These are phyloP conservation scores for Leccinellum albellum DNA, from an alignment of 768 basidiomycete species.

Conservation along the genomic window DNA sequence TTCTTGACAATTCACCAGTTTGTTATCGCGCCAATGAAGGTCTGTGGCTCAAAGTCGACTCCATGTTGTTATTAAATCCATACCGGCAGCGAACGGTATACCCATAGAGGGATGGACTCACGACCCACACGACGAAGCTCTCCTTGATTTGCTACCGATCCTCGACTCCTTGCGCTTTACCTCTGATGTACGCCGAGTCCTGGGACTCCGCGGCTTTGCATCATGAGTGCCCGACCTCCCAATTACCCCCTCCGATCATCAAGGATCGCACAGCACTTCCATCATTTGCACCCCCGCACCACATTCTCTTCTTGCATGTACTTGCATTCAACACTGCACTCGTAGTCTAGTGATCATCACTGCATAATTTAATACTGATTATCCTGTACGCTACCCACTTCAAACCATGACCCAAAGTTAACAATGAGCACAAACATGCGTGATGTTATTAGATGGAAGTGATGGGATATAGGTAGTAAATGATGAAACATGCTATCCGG, in stretches of 20 bases:
- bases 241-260: conserved; percentile 5
- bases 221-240: conserved; percentile 23
- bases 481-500: conserved; percentile 21
- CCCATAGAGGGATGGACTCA: conserved; percentile 99
- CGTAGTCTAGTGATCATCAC: conserved; percentile 28
- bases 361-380: conserved; percentile 39
- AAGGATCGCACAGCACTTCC: conserved; percentile 21
- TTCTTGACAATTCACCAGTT: conserved; percentile 94
- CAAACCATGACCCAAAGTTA: conserved; percentile 19
- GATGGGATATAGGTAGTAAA: conserved; percentile 35
- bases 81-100: conserved; percentile 82
- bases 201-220: conserved; percentile 66
- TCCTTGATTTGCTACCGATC: conserved; percentile 92
- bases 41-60: conserved; percentile 28
- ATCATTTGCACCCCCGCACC: conserved; percentile 21
- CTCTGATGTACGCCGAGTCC: conserved; percentile 86
- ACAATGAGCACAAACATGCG: conserved; percentile 17
- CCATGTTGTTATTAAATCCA: neutral
- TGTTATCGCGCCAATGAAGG: conserved; percentile 93
- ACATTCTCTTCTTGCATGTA: conserved; percentile 27
- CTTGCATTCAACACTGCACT: conserved; percentile 22
- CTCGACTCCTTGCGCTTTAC: conserved; percentile 96
- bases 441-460: conserved; percentile 28
- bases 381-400: conserved; percentile 34
- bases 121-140: conserved; percentile 93